Evolutionary conservation across 805 yeast genomes (phyloP).

Genomic region (Kurtzmaniella fragi): DNA sequence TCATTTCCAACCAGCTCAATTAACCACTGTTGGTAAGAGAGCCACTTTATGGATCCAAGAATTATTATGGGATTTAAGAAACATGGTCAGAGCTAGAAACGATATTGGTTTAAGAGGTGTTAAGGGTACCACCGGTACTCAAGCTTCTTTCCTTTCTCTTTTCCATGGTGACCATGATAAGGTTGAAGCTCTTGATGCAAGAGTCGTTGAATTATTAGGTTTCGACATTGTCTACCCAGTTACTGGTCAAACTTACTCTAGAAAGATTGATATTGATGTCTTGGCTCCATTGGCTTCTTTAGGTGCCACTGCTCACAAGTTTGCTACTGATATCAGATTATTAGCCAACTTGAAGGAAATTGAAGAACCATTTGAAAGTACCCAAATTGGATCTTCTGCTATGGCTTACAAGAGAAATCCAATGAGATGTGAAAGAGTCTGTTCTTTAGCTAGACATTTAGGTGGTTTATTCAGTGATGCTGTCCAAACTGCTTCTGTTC

Average conservation of each 20-base stretch:
- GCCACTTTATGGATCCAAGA: conserved; percentile 98
- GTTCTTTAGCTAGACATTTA: conserved; percentile 95
- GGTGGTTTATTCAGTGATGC: conserved; percentile 91
- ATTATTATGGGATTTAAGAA: conserved; percentile 94
- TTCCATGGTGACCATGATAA: conserved; percentile 97
- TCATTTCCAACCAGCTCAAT: conserved; percentile 98
- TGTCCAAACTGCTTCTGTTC: conserved; percentile 94
- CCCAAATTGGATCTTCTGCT: conserved; percentile 97
- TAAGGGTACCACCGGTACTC: conserved; percentile 99
- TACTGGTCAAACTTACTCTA: conserved; percentile 98
- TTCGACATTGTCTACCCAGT: conserved; percentile 95
- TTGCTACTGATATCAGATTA: conserved; percentile 94
- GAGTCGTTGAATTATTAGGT: conserved; percentile 89
- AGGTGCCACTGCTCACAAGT: conserved; percentile 95
- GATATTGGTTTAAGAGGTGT: conserved; percentile 97
- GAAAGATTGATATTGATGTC: conserved; percentile 95
- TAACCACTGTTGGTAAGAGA: conserved; percentile 97
- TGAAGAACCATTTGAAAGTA: conserved; percentile 97
- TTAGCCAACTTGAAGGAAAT: conserved; percentile 95
- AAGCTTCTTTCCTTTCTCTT: conserved; percentile 89
- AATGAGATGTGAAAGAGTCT: conserved; percentile 98
- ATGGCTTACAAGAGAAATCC: conserved; percentile 99
- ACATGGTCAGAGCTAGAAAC: conserved; percentile 91
- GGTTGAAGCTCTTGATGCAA: conserved; percentile 87
- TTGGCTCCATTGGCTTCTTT: conserved; percentile 88